These are phyloP conservation scores for Vitis labrusca DNA, from an alignment of 164 flowering plant genomes.

Conservation along the genomic window DNA sequence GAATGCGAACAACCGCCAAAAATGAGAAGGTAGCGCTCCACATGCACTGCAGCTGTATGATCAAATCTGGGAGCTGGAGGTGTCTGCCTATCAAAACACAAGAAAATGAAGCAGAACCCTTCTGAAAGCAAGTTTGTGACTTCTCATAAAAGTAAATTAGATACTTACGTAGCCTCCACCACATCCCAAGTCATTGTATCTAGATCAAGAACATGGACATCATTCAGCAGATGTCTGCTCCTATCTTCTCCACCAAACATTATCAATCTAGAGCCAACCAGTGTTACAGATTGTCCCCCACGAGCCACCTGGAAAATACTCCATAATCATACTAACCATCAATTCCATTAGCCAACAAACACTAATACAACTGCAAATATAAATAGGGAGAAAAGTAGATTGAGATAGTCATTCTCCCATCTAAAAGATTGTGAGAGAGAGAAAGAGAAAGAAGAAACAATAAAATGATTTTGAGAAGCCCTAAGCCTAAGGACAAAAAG, in stretches of 20 bases:
- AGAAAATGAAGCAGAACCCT: slow-evolving; percentile 26
- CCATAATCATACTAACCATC: slow-evolving; percentile 2
- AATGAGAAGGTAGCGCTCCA: slow-evolving; percentile 72
- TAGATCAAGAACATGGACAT: slow-evolving; percentile 75
- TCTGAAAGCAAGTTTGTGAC: slow-evolving; percentile 9
- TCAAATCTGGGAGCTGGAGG: slow-evolving; percentile 94
- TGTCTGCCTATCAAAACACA: slow-evolving; percentile 58
- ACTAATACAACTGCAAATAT: no score
- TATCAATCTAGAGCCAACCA: slow-evolving; percentile 71
- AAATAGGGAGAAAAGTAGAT: no score
- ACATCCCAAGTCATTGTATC: slow-evolving; percentile 77
- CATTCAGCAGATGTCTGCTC: slow-evolving; percentile 64
- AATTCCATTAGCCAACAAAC: not conserved
- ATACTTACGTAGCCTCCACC: slow-evolving; percentile 55
- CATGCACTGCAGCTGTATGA: slow-evolving; percentile 81
- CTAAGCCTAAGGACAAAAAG: not conserved
- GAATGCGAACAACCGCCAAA: slow-evolving; percentile 98
- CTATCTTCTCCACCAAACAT: slow-evolving; percentile 93
- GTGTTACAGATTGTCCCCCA: slow-evolving; percentile 78
- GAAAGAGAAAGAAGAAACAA: not conserved
- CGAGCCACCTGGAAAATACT: slow-evolving; percentile 69
- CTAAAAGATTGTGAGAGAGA: not conserved
- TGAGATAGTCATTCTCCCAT: no score
- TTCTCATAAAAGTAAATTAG: not conserved
- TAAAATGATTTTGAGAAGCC: not conserved